Conservation (phyloP, 1,139 yeast genomes). For the Yamadazyma atlantica region DNA sequence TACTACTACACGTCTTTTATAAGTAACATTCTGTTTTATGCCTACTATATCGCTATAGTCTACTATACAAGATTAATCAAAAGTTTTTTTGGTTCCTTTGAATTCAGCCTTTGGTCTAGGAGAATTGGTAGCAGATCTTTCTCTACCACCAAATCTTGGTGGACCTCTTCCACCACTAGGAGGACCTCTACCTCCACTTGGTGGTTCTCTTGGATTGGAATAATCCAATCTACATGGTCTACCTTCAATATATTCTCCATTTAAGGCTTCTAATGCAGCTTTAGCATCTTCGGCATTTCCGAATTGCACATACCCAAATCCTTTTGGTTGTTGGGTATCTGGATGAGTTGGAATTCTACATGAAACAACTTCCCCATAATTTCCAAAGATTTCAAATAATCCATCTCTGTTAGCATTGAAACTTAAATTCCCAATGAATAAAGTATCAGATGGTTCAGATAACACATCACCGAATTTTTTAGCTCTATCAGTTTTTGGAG, state of each 20-base stretch:
- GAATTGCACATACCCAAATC: slow-evolving; percentile 96
- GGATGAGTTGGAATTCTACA: slow-evolving; percentile 98
- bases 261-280: slow-evolving; percentile 81
- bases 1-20: no score
- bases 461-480: slow-evolving; percentile 85
- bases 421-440: slow-evolving; percentile 93
- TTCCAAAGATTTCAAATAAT: slow-evolving; percentile 69
- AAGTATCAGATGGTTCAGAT: slow-evolving; percentile 90
- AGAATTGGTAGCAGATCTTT: slow-evolving; percentile 42
- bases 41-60: neutral
- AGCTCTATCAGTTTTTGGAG: slow-evolving; percentile 71
- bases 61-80: slow-evolving; percentile 47
- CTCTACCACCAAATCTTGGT: slow-evolving; percentile 42
- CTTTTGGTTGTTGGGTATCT: slow-evolving; percentile 98
- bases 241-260: slow-evolving; percentile 87
- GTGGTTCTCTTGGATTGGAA: slow-evolving; percentile 83
- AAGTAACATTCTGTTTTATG: no score
- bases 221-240: slow-evolving; percentile 94
- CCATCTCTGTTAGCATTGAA: slow-evolving; percentile 84
- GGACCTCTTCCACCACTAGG: slow-evolving; percentile 34
- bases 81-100: slow-evolving; percentile 76
- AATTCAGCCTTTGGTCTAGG: slow-evolving; percentile 66
- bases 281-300: slow-evolving; percentile 85
- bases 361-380: slow-evolving; percentile 77
- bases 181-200: slow-evolving; percentile 41